Evolutionary conservation across 2,329 filamentous ascomycete species (phyloP).

Genomic region (Paracamarosporium sp.): DNA sequence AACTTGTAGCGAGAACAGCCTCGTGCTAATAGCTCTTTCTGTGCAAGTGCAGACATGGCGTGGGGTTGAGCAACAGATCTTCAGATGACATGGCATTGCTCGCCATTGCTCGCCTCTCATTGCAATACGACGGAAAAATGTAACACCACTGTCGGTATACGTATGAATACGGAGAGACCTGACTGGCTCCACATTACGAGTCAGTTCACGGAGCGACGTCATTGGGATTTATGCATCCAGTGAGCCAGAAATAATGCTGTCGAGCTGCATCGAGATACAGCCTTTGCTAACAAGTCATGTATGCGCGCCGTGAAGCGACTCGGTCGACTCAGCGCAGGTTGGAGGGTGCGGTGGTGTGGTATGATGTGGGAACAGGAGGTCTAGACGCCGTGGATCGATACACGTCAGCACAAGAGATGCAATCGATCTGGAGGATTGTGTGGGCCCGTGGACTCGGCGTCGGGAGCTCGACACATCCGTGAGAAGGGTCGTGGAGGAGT

Average conservation of each 20-base stretch:
- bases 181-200: neutral
- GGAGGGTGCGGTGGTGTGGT: too few species aligned
- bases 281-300: neutral
- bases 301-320: too few species aligned
- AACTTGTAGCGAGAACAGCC: neutral
- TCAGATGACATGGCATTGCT: neutral
- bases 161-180: neutral
- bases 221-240: neutral
- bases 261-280: neutral
- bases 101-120: neutral
- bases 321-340: neutral
- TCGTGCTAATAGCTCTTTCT: neutral
- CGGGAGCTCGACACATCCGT: conserved; percentile 1
- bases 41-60: neutral
- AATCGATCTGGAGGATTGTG: conserved; percentile 6
- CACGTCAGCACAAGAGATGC: neutral
- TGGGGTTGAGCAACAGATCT: neutral
- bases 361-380: too few species aligned
- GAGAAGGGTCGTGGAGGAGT: neutral
- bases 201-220: neutral
- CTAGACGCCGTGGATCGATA: neutral
- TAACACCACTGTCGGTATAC: too few species aligned
- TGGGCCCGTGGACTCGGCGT: neutral
- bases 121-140: neutral
- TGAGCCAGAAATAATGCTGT: neutral